phyloP scores from a whole-genome alignment of 2,329 filamentous ascomycete species.

The Aspergillus pseudoviridinutans region DNA sequence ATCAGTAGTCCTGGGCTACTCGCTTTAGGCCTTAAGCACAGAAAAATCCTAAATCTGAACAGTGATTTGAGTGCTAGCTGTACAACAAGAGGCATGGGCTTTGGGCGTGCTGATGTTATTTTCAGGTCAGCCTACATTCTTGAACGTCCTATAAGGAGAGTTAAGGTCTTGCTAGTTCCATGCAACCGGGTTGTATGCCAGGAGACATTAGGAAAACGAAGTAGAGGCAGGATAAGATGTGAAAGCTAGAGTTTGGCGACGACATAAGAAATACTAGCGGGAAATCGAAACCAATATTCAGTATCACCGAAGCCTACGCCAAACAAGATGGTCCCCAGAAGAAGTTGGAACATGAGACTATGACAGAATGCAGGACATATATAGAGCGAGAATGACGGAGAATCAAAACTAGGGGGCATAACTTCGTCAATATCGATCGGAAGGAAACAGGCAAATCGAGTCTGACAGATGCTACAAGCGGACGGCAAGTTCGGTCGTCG shows the following conservation, averaged over 20 bases:
- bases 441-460: not conserved
- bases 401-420: conserved; percentile 5
- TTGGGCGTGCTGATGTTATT: not conserved
- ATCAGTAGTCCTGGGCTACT: not conserved
- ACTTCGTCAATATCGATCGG: conserved; percentile 9
- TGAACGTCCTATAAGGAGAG: not conserved
- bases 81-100: not conserved
- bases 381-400: conserved; percentile 10
- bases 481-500: not conserved
- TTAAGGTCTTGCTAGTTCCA: not conserved
- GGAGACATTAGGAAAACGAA: not conserved
- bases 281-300: not conserved
- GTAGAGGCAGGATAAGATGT: not conserved
- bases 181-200: not conserved
- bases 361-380: not conserved
- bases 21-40: not conserved
- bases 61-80: not conserved
- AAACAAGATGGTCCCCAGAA: not conserved
- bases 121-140: not conserved
- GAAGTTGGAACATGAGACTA: not conserved
- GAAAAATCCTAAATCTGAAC: not conserved
- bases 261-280: not conserved
- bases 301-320: not conserved
- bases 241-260: not conserved
- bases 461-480: not conserved